A percentile compares a stretch with the other conserved stretches of the same genome.
These are phyloP conservation scores for Bipolaris sorokiniana DNA, from an alignment of 2,329 filamentous ascomycete species.

Conservation along the genomic window DNA sequence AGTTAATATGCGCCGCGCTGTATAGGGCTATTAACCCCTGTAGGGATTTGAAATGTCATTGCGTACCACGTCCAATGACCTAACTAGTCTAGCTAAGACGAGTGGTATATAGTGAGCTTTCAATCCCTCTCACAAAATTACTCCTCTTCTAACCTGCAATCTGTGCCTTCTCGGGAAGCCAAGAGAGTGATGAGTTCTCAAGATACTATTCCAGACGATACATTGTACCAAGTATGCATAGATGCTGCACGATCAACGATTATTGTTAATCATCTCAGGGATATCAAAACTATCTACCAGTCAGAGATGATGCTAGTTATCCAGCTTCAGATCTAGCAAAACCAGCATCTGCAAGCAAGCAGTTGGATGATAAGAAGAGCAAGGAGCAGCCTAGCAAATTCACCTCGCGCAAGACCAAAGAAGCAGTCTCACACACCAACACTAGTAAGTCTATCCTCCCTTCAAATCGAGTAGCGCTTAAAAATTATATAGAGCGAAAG, in stretches of 20 bases:
- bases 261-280: background rate
- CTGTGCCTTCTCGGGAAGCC: background rate
- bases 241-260: background rate
- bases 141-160: background rate
- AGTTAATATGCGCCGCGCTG: background rate
- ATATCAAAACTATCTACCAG: constrained; percentile 1
- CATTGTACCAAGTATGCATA: background rate
- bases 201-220: constrained; percentile 6
- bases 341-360: background rate
- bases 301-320: constrained; percentile 3
- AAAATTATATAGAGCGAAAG: background rate
- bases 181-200: constrained; percentile 1
- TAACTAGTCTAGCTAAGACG: constrained; percentile 1
- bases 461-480: background rate
- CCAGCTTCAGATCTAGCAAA: background rate
- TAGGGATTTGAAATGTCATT: background rate
- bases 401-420: background rate
- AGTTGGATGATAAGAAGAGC: background rate
- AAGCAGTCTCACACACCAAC: background rate
- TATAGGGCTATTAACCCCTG: background rate
- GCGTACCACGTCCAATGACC: background rate
- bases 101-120: constrained; percentile 8
- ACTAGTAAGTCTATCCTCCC: background rate
- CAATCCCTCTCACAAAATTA: background rate
- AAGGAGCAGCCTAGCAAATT: background rate